Base-by-base conservation (phyloP, 2,329 filamentous ascomycete genomes). In the Colletotrichum scovillei region DNA sequence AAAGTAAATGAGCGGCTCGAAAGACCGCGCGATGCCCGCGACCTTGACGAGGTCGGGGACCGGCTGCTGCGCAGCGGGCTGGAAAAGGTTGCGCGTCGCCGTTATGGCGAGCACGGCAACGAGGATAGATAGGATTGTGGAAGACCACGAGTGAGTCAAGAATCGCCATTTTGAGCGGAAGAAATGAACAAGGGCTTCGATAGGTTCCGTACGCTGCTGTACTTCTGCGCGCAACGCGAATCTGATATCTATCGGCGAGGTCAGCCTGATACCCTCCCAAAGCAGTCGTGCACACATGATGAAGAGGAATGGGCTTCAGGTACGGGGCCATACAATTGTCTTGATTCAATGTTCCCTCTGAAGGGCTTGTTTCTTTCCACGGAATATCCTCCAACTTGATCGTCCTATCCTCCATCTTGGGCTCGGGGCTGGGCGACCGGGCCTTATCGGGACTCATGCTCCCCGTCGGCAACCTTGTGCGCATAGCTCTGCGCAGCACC, bases 1-100 rank as follows among this genome's bases (percentile, higher is more conserved):
- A 80, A 97, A 98, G 85, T 97, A 97, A 75, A 98, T 97, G 57
- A 98, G 88, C 6, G 96, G 96, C 81, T 98, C 96, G 79, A 98
- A 97, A 11, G 95, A 95, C 78, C 94, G 94, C 62, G 95, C 95
- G 76, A 98, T 90, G 64, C 93, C 92, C 4, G 95, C 95, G 28
- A 98, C 93, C 81, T 97, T 98, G 80, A 98, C 93, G 19, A 98
- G 88, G 80, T 98, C 95, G 0, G 94, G 94, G 2, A 93, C 92
- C 0, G 93, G 90, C 14, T 87, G 91, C 49, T 89, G 87, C 5
- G 86, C 82, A 35, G 91, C 92, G 12, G 95, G 94, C 72, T 93
- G 88, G 64, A 94, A 90, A 19, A 97, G 84, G 11, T 90, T 88
- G 74, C 92, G 90, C 77, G 94, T 81, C 26, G 92, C 84, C 8